Conservation (phyloP, 108 stramenopile species). For the Schizochytrium sp. region DNA sequence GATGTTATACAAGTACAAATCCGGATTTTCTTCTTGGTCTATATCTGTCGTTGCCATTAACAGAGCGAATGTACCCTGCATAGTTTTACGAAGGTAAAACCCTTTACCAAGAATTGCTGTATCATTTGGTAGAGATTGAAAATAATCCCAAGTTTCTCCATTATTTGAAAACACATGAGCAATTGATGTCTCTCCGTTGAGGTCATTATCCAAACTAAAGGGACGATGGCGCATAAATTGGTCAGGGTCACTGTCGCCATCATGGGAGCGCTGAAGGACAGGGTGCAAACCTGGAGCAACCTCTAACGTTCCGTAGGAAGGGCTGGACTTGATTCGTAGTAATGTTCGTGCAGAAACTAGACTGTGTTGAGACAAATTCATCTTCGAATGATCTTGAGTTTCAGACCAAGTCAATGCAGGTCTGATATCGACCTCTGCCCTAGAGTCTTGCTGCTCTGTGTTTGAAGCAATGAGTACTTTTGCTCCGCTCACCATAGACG, state of each 20-base stretch:
- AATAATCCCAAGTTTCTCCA: constrained; percentile 40
- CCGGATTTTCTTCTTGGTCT: neutral
- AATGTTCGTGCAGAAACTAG: constrained; percentile 48
- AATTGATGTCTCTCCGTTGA: neutral
- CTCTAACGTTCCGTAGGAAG: constrained; percentile 44
- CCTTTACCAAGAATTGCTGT: constrained; percentile 36
- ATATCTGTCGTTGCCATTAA: constrained; percentile 37
- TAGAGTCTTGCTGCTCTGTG: too few relatives aligned
- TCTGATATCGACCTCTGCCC: neutral
- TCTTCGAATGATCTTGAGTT: neutral
- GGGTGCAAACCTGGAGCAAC: constrained; percentile 50
- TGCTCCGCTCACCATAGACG: too few relatives aligned
- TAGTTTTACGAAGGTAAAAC: constrained; percentile 58
- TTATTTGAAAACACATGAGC: constrained; percentile 56
- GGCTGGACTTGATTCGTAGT: neutral
- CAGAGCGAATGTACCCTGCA: constrained; percentile 38
- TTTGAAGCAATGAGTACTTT: too few relatives aligned
- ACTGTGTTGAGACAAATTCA: neutral
- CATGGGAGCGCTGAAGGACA: neutral
- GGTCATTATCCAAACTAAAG: constrained; percentile 44
- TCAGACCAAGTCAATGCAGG: neutral
- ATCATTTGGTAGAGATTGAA: constrained; percentile 51
- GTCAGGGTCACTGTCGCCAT: constrained; percentile 17
- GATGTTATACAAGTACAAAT: constrained; percentile 20
- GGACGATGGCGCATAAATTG: constrained; percentile 18